Conservation (phyloP, 805 yeast genomes). For the Saccharomyces paradoxus region DNA sequence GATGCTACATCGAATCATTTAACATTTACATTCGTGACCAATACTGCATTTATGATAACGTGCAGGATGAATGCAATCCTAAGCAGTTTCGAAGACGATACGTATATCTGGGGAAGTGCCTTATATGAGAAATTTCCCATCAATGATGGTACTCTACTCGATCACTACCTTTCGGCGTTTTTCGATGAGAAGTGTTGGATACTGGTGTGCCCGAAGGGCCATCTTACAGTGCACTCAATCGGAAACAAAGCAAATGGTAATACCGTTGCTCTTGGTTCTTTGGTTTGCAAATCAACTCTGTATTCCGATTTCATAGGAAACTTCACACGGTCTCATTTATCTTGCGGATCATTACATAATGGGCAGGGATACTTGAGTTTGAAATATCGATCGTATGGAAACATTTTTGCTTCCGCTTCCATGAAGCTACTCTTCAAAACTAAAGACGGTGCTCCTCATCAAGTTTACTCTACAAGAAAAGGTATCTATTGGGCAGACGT, state of each 20-base stretch:
- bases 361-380: background rate
- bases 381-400: background rate
- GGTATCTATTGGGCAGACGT: slow-evolving; percentile 11
- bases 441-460: background rate
- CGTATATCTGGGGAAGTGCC: background rate
- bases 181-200: background rate
- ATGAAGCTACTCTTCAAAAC: background rate
- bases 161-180: background rate
- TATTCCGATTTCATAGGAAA: background rate
- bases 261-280: background rate
- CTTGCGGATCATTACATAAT: background rate
- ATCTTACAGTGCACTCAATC: background rate
- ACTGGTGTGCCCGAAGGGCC: background rate
- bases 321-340: background rate
- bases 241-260: background rate
- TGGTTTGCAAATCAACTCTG: background rate
- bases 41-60: background rate
- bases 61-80: background rate
- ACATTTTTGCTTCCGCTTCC: background rate
- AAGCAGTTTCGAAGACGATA: background rate
- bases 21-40: background rate
- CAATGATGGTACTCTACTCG: background rate
- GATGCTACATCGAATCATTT: background rate
- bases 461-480: slow-evolving; percentile 1
- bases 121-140: background rate